Percentiles rank a stretch among this genome's conserved stretches.
Evolutionary conservation across 2,329 filamentous ascomycete species (phyloP).

Genomic region (Shiraia sp.): DNA sequence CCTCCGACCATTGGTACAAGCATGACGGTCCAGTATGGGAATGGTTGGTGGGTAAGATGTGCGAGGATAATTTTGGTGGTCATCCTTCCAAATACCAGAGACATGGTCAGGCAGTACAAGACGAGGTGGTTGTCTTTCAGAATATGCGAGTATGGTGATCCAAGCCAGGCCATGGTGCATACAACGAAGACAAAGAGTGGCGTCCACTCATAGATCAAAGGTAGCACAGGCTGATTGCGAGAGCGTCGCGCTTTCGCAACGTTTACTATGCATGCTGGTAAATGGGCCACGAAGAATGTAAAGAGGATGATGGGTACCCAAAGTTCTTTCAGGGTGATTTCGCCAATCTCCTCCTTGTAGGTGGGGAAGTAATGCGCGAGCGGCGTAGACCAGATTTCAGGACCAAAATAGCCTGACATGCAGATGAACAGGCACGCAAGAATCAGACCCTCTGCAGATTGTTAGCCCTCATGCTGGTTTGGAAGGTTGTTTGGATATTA

Average conservation of each 20-base stretch:
- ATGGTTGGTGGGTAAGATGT: constrained; percentile 89
- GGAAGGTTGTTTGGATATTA: constrained; percentile 16
- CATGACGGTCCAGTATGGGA: constrained; percentile 96
- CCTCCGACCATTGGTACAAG: constrained; percentile 84
- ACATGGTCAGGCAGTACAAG: constrained; percentile 89
- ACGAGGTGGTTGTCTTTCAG: constrained; percentile 84
- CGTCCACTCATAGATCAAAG: constrained; percentile 91
- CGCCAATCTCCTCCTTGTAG: constrained; percentile 62
- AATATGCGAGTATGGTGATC: constrained; percentile 82
- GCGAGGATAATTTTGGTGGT: constrained; percentile 99
- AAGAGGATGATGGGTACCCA: constrained; percentile 69
- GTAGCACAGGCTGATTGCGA: constrained; percentile 73
- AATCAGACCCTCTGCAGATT: constrained; percentile 72
- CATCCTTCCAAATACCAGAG: constrained; percentile 97
- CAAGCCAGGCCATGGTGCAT: constrained; percentile 80
- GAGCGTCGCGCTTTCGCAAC: constrained; percentile 76
- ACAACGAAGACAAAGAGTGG: constrained; percentile 82
- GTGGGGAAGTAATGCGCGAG: constrained; percentile 60
- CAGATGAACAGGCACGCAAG: constrained; percentile 87
- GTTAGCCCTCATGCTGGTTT: constrained; percentile 14
- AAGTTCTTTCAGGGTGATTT: constrained; percentile 79
- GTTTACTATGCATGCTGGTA: constrained; percentile 88
- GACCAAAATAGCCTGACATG: constrained; percentile 83
- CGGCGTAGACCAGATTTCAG: constrained; percentile 80
- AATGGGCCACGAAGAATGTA: constrained; percentile 62